A percentile compares a stretch with the other conserved stretches of the same genome.
Evolutionary conservation across 2,329 filamentous ascomycete genomes (phyloP).

Genomic region (Exutisphaerella laricina): DNA sequence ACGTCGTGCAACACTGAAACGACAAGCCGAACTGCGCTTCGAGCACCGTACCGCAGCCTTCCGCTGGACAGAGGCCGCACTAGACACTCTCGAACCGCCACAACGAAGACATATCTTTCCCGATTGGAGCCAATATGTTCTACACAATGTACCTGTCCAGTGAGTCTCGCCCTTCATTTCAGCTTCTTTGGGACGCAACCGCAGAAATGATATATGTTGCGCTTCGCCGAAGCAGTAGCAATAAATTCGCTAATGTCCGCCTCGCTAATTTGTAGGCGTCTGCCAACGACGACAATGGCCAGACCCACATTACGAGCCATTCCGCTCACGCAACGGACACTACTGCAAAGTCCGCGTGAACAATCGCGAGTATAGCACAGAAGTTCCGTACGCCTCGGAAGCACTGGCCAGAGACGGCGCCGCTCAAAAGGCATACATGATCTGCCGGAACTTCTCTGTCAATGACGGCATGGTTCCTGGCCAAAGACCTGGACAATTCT

Average conservation of each 20-base stretch:
- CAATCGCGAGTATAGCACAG: slow-evolving; percentile 92
- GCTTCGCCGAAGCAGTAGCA: slow-evolving; percentile 16
- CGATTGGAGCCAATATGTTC: slow-evolving; percentile 32
- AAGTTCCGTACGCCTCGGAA: slow-evolving; percentile 76
- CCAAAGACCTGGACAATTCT: slow-evolving; percentile 48
- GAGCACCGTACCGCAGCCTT: slow-evolving; percentile 28
- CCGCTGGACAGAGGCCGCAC: slow-evolving; percentile 21
- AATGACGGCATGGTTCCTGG: slow-evolving; percentile 82
- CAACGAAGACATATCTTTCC: slow-evolving; percentile 11
- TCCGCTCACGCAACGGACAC: slow-evolving; percentile 67
- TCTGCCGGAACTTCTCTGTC: slow-evolving; percentile 94
- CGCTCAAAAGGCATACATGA: slow-evolving; percentile 93
- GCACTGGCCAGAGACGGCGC: slow-evolving; percentile 84
- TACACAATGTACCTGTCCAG: slow-evolving; percentile 53
- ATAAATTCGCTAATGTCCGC: slow-evolving; percentile 1
- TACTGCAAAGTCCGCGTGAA: slow-evolving; percentile 91
- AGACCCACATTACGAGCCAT: slow-evolving; percentile 82
- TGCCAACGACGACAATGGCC: slow-evolving; percentile 93
- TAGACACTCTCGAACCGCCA: slow-evolving; percentile 18
- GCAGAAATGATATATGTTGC: slow-evolving; percentile 16
- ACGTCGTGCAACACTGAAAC: slow-evolving; percentile 26
- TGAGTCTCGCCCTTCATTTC: slow-evolving; percentile 38
- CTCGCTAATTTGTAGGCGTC: slow-evolving; percentile 63
- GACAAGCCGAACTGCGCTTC: slow-evolving; percentile 15
- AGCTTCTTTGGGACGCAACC: slow-evolving; percentile 5